These are phyloP conservation scores for Orbilia oligospora DNA, from an alignment of 2,329 filamentous ascomycete species.

Conservation along the genomic window DNA sequence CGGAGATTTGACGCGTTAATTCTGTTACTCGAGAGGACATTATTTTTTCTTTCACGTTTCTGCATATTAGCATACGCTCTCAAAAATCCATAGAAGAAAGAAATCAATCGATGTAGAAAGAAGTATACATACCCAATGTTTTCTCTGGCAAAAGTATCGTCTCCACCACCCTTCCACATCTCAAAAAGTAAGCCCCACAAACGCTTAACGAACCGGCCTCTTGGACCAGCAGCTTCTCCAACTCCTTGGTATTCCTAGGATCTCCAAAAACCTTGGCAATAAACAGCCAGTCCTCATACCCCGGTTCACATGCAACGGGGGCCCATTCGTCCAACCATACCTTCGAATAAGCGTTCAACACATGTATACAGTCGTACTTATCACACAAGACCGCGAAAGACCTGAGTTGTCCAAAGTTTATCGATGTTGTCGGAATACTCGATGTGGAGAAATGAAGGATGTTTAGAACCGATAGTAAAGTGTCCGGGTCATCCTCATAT, in stretches of 20 bases:
- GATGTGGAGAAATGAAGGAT: conserved; percentile 43
- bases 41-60: conserved; percentile 29
- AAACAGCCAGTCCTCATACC: conserved; percentile 57
- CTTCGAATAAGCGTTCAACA: conserved; percentile 39
- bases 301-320: conserved; percentile 28
- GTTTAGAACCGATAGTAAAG: conserved; percentile 40
- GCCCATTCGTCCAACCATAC: conserved; percentile 53
- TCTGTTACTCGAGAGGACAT: conserved; percentile 35
- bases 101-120: not conserved
- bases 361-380: conserved; percentile 59
- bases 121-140: conserved; percentile 40
- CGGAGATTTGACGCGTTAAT: conserved; percentile 38
- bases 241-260: conserved; percentile 26
- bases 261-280: conserved; percentile 57
- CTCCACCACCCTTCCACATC: conserved; percentile 33
- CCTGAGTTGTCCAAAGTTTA: conserved; percentile 38
- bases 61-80: not conserved
- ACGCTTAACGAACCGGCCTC: conserved; percentile 45
- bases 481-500: conserved; percentile 49
- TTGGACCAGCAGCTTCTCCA: conserved; percentile 39
- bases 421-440: conserved; percentile 3
- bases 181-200: conserved; percentile 46
- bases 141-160: conserved; percentile 40
- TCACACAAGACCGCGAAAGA: conserved; percentile 57
- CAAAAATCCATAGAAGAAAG: not conserved